Base-by-base conservation (phyloP, 2,329 filamentous ascomycete species). In the Neurospora sp. region DNA sequence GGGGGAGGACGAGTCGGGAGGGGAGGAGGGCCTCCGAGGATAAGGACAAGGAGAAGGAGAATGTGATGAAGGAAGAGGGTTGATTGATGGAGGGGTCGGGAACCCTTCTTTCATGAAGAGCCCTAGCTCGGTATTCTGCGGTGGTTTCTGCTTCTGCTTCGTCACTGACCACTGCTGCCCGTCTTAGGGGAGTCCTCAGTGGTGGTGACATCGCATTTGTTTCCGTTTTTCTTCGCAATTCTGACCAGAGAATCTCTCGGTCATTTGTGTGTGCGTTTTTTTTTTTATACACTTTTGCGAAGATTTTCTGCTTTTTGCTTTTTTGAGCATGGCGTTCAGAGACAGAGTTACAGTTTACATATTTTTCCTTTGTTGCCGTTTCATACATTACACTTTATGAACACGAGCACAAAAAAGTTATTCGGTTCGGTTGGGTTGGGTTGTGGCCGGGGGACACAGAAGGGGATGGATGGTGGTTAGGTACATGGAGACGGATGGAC, bases 221-320 rank as follows among this genome's bases (percentile, higher is more conserved):
- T 36, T 66, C 39, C 68, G 8, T 69, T 70, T 11, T 46, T 70
- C 68, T 69, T 41, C 40, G 2, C 40, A n/a, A 17, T 40, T 12
- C 39, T 6, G 39, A 6, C 11, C 12, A 6, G 39, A 40, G 15
- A 17, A 40, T 40, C 39, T 40, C 15, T 5, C 39, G 37, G 12
- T 6, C 39, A 6, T 40, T 40, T 40, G 39, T 6, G 39, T 40
- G 38, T 39, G 38, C 4, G 38, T 28, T 41, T n/a, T 17, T n/a
- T 41, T 41, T 41, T n/a, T 17, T 41, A n/a, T 2, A 23, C 23
- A 23, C 2, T 23, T 11, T 52, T 4, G 43, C 43, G 10, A 52
- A 52, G 19, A 52, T 23, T 52, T 52, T 52, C 19, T 12, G 17
- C 15, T 23, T 52, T 52, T 23, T 52, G 41, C 40, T 43, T 52